phyloP scores from a whole-genome alignment of 2,329 filamentous ascomycete species.

The Penicillium sp. region DNA sequence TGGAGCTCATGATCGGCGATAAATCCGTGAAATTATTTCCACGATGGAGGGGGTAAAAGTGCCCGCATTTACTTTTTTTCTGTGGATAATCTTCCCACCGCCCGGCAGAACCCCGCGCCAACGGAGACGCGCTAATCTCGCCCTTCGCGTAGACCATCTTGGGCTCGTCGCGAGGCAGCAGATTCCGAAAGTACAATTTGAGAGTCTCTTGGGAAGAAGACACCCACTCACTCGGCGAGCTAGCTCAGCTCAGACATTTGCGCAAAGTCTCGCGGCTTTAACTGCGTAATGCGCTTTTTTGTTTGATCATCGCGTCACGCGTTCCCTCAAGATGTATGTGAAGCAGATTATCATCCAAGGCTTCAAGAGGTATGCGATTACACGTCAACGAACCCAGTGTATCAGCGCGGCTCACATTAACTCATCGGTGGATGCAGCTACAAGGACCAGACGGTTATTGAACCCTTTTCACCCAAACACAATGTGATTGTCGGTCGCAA shows the following conservation, averaged over 20 bases:
- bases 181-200: background rate
- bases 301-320: constrained; percentile 26
- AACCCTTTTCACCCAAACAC: constrained; percentile 93
- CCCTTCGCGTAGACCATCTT: constrained; percentile 14
- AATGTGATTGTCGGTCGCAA: constrained; percentile 99
- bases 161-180: constrained; percentile 12
- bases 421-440: constrained; percentile 56
- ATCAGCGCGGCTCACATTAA: background rate
- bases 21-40: background rate
- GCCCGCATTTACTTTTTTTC: constrained; percentile 21
- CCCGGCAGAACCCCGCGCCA: constrained; percentile 36
- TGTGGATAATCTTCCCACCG: constrained; percentile 24
- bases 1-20: constrained; percentile 22
- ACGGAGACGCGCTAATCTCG: constrained; percentile 21
- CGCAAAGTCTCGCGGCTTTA: constrained; percentile 4
- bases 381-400: background rate
- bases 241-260: background rate
- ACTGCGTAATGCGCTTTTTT: constrained; percentile 27
- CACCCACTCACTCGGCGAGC: background rate
- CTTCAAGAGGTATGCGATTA: constrained; percentile 77
- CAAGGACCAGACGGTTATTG: constrained; percentile 98
- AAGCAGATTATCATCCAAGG: constrained; percentile 99
- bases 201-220: constrained; percentile 1
- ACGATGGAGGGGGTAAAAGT: constrained; percentile 14
- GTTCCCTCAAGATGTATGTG: constrained; percentile 71